Conservation (phyloP, 2,329 filamentous ascomycete genomes). For the Fusarium pseudonygamai region DNA sequence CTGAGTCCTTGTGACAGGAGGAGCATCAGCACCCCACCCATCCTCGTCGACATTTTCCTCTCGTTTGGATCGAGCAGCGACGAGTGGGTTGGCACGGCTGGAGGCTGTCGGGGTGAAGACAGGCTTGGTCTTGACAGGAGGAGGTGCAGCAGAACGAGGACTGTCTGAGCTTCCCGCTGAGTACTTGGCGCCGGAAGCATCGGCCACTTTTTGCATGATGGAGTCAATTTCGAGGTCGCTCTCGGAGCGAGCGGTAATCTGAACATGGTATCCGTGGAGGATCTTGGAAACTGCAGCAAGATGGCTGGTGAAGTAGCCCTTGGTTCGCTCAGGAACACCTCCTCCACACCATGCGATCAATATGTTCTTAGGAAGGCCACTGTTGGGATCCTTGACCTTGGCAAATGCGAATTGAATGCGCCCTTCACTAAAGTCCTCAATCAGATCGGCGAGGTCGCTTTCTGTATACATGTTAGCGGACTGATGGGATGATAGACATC, state of each 20-base stretch:
- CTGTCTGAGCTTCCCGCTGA: conserved; percentile 71
- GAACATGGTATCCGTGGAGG: conserved; percentile 96
- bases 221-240: conserved; percentile 85
- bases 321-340: conserved; percentile 96
- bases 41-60: conserved; percentile 76
- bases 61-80: conserved; percentile 70
- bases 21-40: conserved; percentile 95
- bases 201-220: conserved; percentile 92
- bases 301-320: conserved; percentile 98
- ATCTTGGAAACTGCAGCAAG: conserved; percentile 88
- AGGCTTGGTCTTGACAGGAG: conserved; percentile 85
- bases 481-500: not conserved
- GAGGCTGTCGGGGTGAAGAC: conserved; percentile 82
- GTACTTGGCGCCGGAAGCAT: conserved; percentile 96
- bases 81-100: conserved; percentile 69
- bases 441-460: conserved; percentile 87
- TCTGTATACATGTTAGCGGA: conserved; percentile 62
- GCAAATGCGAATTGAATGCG: conserved; percentile 96
- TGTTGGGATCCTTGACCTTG: conserved; percentile 96
- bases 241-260: conserved; percentile 94
- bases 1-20: conserved; percentile 85
- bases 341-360: conserved; percentile 97
- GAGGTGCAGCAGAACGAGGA: conserved; percentile 64
- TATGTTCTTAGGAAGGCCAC: conserved; percentile 86
- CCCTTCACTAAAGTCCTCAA: conserved; percentile 97